These are phyloP conservation scores for Pezicula carpinea DNA, from an alignment of 2,329 filamentous ascomycete species.

Conservation along the genomic window DNA sequence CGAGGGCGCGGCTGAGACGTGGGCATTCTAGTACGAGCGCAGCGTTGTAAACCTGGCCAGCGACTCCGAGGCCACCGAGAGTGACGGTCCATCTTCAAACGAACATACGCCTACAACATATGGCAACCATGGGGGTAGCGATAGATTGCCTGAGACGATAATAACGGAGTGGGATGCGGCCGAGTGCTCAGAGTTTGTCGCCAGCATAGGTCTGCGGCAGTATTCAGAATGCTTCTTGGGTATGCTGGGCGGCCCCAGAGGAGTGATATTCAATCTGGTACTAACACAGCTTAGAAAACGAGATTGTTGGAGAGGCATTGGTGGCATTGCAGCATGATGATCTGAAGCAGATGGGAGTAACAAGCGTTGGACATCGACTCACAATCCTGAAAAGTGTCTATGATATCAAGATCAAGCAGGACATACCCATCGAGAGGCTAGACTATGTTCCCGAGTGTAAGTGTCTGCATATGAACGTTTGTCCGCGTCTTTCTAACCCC, in stretches of 20 bases:
- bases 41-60: constrained; percentile 59
- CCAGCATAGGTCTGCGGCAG: constrained; percentile 72
- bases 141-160: constrained; percentile 66
- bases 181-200: constrained; percentile 86
- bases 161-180: constrained; percentile 79
- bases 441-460: constrained; percentile 91
- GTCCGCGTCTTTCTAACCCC: constrained; percentile 14
- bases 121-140: constrained; percentile 59
- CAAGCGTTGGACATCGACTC: constrained; percentile 87
- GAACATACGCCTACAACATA: constrained; percentile 80
- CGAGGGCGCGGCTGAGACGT: background rate
- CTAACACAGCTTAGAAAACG: constrained; percentile 64
- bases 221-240: constrained; percentile 81
- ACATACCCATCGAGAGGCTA: constrained; percentile 84
- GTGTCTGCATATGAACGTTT: constrained; percentile 28
- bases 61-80: constrained; percentile 67
- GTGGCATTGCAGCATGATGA: constrained; percentile 88
- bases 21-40: constrained; percentile 54
- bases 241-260: constrained; percentile 38
- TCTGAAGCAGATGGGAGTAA: constrained; percentile 89
- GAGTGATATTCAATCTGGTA: constrained; percentile 12
- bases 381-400: constrained; percentile 96
- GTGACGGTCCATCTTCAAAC: constrained; percentile 58
- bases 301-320: constrained; percentile 87
- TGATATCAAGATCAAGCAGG: constrained; percentile 91